These are phyloP conservation scores for Conringia planisiliqua DNA, from an alignment of 345 rosid genomes.

Conservation along the genomic window DNA sequence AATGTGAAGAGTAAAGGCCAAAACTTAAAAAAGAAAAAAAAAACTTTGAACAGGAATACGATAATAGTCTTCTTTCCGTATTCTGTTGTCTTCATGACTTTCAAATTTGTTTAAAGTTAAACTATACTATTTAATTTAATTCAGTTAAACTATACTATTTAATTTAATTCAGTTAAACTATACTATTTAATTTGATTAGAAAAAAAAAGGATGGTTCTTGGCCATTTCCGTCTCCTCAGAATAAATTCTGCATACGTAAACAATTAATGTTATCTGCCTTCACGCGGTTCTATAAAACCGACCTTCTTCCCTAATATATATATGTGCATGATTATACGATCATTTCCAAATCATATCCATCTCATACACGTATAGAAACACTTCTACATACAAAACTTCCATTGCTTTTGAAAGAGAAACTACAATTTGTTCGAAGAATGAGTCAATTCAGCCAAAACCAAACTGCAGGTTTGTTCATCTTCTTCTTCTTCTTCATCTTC, in stretches of 20 bases:
- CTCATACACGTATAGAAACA: not conserved
- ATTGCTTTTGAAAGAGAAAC: not conserved
- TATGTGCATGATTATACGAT: not conserved
- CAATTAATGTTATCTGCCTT: not conserved
- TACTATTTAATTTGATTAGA: not conserved
- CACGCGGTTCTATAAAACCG: slow-evolving; percentile 34
- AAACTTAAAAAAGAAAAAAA: too few species aligned
- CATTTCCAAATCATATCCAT: not conserved
- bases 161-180: too few species aligned
- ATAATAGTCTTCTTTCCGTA: too few species aligned
- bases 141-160: too few species aligned
- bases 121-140: too few species aligned
- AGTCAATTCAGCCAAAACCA: slow-evolving; percentile 26
- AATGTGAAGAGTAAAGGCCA: too few species aligned
- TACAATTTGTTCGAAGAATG: slow-evolving; percentile 10
- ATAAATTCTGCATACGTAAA: not conserved
- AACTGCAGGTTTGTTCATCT: slow-evolving; percentile 18
- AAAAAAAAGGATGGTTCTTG: not conserved
- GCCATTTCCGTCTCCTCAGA: not conserved
- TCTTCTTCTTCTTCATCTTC: not conserved
- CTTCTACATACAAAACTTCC: not conserved
- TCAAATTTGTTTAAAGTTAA: not conserved
- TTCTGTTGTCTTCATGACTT: too few species aligned
- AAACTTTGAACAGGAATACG: too few species aligned
- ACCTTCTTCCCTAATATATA: slow-evolving; percentile 2